Base-by-base conservation (phyloP, 2,329 filamentous ascomycete genomes). In the Fusarium subglutinans region DNA sequence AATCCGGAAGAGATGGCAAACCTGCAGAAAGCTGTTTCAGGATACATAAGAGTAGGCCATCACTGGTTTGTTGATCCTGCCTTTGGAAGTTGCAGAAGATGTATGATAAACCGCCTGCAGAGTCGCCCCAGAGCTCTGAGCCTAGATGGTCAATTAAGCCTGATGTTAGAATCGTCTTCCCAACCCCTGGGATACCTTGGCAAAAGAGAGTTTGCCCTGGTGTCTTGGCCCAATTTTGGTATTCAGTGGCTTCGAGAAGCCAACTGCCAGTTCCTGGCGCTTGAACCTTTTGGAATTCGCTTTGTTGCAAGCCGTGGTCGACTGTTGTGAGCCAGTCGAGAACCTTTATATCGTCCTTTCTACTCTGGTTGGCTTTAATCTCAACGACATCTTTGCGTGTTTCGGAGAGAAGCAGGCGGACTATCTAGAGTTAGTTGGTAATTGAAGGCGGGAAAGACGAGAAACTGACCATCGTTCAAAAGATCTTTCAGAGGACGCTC, bases 401-500 rank as follows among this genome's bases (percentile, higher is more conserved):
- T 20, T 26, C 11, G 2, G 24, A 26, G 3, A 45, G 3, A 4
- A 45, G 24, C 0, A 5, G 3, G 17, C 14, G 43, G 43, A 26
- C 43, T 45, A 18, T 1, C 6, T 3, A 24, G 0, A 8, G 0
- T 24, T 5, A 44, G 41, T 2, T 44, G n/a, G 13, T 15, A 6
- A 6, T 6, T 41, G 8, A 14, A 1, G 12, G 8, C 0, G 0
- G 13, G 13, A 5, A 6, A 22, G 5, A n/a, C 8, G 9, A 2
- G 13, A 15, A 10, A 1, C 40, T 1, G 0, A 41, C 40, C 22
- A 18, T 44, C n/a, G 11, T 24, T 26, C n/a, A 45, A 8, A 0
- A 45, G 9, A 1, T 26, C n/a, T 0, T 45, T 45, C 7, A 45
- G 7, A 0, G 24, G 43, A 6, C 11, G 17, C 17, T 45, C 43